Base-by-base conservation (phyloP, 2,329 filamentous ascomycete species). In the Phyllosticta citriasiana region DNA sequence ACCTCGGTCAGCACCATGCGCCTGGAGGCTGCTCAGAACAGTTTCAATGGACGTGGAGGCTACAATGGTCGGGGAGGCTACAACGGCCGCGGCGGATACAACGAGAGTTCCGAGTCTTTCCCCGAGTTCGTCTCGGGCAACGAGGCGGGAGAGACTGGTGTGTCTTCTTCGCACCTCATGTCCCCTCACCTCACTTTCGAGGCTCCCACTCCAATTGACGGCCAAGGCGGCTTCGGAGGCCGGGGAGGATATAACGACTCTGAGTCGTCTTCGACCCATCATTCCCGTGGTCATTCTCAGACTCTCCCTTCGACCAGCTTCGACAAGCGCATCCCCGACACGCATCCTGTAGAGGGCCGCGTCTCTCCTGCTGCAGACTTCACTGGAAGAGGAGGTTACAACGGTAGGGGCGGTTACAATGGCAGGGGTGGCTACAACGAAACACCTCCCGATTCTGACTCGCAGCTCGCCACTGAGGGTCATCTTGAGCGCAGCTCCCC, bases 1-100 rank as follows among this genome's bases (percentile, higher is more conserved):
- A 53, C 59, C 27, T 61, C 59, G 25, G 54, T 40, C 7, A 53
- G 25, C 52, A 54, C 52, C 4, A 62, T 62, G 25, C 57, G 53
- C 7, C 47, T 62, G 9, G 61, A 59, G 26, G 57, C 57, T 22
- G 57, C 53, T 3, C 61, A 59, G 47, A 59, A 59, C 19, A 53
- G 53, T 12, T 70, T 14, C 65, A 67, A 25, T 16, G 73, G 71
- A 60, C 69, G 71, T 1, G 66, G 66, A 26, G 72, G 52, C 6
- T 64, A 60, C 63, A 57, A 62, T 40, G 63, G 72, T 9, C 67
- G 71, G 26, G 70, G 71, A 56, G 71, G 71, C n/a, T 73, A 73
- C 59, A 73, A 73, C 57, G 65, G 64, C 2, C 62, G 70, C 2
- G 69, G 69, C 33, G 70, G 70, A 4, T 69, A 69, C 60, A 73